Evolutionary conservation across 306 rosid genomes (phyloP).

Genomic region (Cyamopsis tetragonoloba): DNA sequence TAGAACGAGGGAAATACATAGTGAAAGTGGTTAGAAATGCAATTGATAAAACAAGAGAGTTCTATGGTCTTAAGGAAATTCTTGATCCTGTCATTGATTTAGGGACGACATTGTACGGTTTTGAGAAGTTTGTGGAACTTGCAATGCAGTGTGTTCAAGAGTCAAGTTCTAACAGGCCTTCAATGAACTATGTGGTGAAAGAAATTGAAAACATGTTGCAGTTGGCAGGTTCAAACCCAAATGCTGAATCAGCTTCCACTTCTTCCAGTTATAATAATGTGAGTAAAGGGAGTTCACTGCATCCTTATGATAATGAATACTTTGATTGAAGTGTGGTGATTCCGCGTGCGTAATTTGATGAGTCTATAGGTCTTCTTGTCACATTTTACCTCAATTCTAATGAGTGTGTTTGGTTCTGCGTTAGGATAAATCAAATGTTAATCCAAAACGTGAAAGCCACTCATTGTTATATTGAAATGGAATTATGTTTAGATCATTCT

Average conservation of each 20-base stretch:
- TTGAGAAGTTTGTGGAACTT: constrained; percentile 56
- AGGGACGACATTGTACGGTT: constrained; percentile 32
- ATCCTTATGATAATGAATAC: constrained; percentile 40
- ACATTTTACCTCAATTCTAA: neutral
- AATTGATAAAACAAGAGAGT: constrained; percentile 42
- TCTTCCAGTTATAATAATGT: constrained; percentile 45
- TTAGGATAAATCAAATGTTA: too few relatives aligned
- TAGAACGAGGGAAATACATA: constrained; percentile 57
- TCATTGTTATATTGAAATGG: too few relatives aligned
- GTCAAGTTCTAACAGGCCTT: constrained; percentile 46
- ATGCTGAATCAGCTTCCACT: constrained; percentile 38
- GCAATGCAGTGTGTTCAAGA: constrained; percentile 63
- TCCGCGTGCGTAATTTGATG: constrained; percentile 21
- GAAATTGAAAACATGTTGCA: constrained; percentile 55
- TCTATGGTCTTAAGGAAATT: constrained; percentile 32
- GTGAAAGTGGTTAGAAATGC: constrained; percentile 49
- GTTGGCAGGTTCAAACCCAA: constrained; percentile 47
- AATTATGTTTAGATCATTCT: too few relatives aligned
- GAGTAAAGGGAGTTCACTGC: constrained; percentile 13
- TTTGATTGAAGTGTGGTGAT: constrained; percentile 36
- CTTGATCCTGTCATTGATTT: constrained; percentile 43
- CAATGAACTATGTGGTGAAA: constrained; percentile 62
- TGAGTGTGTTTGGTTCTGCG: too few relatives aligned
- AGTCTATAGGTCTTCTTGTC: neutral
- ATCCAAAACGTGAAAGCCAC: too few relatives aligned